phyloP scores from a whole-genome alignment of 2,329 filamentous ascomycete genomes.

The Paecilomyces niveus region DNA sequence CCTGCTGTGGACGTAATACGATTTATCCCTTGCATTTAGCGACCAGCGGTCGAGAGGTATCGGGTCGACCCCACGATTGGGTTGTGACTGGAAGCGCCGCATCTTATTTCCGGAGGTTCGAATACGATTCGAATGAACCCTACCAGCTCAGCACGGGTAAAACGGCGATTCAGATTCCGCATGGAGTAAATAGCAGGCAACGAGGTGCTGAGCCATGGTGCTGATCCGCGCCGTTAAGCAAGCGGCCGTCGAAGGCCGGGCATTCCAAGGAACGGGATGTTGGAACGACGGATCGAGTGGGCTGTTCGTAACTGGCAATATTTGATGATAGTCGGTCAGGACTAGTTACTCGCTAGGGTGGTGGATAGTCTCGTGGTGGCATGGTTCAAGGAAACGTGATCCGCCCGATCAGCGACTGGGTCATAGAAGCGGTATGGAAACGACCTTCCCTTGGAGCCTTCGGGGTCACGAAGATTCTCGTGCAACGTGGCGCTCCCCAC shows the following conservation, averaged over 20 bases:
- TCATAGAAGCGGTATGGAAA: not conserved
- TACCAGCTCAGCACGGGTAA: not conserved
- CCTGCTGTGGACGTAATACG: not conserved
- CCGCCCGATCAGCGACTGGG: not conserved
- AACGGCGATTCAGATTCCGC: not conserved
- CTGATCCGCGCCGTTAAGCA: not conserved
- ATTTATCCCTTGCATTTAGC: not conserved
- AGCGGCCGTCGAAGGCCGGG: slow-evolving; percentile 1
- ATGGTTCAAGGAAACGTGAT: not conserved
- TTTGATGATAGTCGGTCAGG: not conserved
- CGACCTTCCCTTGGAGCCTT: not conserved
- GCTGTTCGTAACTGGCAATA: not conserved
- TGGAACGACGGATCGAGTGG: slow-evolving; percentile 4
- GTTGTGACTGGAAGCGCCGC: not conserved
- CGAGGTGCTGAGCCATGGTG: not conserved
- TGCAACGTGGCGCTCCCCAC: not conserved
- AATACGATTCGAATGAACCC: not conserved
- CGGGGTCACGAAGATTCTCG: not conserved
- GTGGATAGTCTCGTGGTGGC: not conserved
- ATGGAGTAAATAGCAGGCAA: not conserved
- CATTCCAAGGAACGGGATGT: slow-evolving; percentile 13
- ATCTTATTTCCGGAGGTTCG: not conserved
- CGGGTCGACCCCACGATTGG: too few species aligned
- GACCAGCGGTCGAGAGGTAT: not conserved
- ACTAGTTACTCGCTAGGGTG: not conserved